Evolutionary conservation across 2,329 filamentous ascomycete species (phyloP).

Genomic region (Colletotrichum liriopes): DNA sequence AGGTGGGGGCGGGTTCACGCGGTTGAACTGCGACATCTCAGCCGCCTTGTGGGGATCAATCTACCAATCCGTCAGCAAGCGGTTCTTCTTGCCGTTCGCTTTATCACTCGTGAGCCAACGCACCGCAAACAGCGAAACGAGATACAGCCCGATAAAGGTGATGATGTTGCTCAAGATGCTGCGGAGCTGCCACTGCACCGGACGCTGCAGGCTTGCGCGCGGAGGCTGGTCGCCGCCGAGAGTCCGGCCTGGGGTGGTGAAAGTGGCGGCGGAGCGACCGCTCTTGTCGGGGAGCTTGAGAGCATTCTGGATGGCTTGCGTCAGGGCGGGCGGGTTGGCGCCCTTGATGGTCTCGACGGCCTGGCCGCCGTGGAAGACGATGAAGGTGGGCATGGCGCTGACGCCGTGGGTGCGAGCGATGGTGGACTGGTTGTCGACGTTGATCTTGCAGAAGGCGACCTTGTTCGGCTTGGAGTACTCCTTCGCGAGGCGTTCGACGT

Average conservation of each 20-base stretch:
- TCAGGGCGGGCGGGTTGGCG: constrained; percentile 83
- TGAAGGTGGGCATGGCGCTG: constrained; percentile 93
- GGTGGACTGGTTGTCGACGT: constrained; percentile 86
- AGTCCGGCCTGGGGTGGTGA: constrained; percentile 70
- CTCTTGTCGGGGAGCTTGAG: constrained; percentile 66
- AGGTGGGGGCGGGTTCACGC: constrained; percentile 58
- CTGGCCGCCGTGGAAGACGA: constrained; percentile 85
- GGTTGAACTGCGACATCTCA: constrained; percentile 72
- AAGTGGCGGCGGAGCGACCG: constrained; percentile 61
- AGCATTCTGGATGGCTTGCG: constrained; percentile 81
- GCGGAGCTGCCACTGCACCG: constrained; percentile 55
- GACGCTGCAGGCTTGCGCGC: constrained; percentile 42
- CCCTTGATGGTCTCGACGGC: constrained; percentile 85
- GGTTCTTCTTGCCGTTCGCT: constrained; percentile 7
- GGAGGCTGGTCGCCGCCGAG: constrained; percentile 62
- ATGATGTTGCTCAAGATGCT: constrained; percentile 65
- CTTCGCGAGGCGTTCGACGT: constrained; percentile 86
- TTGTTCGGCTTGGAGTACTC: constrained; percentile 86
- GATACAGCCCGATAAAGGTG: constrained; percentile 73
- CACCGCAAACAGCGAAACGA: constrained; percentile 74
- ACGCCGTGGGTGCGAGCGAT: constrained; percentile 85
- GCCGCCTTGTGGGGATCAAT: constrained; percentile 75
- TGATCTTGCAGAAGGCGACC: constrained; percentile 92
- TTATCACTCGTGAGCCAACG: constrained; percentile 47
- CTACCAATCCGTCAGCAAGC: constrained; percentile 52